Evolutionary conservation across 345 rosid species (phyloP).

Genomic region (Trapa bicornis): DNA sequence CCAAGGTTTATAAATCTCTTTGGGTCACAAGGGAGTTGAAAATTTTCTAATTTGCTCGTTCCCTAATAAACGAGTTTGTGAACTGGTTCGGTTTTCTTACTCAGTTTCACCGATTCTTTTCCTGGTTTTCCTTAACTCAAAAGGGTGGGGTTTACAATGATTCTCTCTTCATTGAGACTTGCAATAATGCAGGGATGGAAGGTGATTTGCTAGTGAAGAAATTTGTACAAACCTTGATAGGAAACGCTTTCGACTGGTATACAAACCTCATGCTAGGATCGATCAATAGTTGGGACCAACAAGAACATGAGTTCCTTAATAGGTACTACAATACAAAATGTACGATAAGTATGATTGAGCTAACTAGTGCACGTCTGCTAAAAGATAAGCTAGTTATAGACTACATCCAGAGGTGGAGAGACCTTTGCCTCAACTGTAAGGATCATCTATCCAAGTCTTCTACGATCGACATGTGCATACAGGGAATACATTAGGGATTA

Average conservation of each 20-base stretch:
- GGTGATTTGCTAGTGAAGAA: slow-evolving; percentile 2
- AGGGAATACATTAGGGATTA: no score
- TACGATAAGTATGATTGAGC: neutral
- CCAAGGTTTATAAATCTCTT: no score
- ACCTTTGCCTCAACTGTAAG: neutral
- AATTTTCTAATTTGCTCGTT: no score
- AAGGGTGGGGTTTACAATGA: neutral
- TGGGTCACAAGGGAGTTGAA: no score
- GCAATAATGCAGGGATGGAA: neutral
- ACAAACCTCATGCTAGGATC: neutral
- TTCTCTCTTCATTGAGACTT: neutral
- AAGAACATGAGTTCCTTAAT: neutral
- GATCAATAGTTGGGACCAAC: neutral
- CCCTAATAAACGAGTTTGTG: no score
- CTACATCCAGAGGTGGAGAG: neutral
- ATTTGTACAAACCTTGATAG: neutral
- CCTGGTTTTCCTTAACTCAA: no score
- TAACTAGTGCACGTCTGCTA: neutral
- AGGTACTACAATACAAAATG: neutral
- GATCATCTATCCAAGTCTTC: neutral
- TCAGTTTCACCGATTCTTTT: no score
- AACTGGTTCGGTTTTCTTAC: no score
- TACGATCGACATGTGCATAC: no score
- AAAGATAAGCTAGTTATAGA: neutral
- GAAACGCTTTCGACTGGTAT: neutral